phyloP scores from a whole-genome alignment of 2,329 filamentous ascomycete genomes.

The Trichoderma citrinoviride region DNA sequence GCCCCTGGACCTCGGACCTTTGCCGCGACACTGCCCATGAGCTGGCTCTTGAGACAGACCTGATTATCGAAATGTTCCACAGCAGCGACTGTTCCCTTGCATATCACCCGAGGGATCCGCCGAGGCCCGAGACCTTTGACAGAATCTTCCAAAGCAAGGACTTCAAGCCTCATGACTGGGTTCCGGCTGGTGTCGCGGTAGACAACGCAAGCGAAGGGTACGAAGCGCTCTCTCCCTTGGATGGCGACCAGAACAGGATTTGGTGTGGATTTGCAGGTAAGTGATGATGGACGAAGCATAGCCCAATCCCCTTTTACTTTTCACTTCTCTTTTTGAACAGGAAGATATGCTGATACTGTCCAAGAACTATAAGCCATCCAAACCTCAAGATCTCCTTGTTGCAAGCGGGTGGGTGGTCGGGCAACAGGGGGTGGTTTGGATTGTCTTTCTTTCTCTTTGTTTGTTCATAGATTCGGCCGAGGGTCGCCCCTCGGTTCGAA shows the following conservation, averaged over 20 bases:
- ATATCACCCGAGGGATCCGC: not conserved
- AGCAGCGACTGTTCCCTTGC: not conserved
- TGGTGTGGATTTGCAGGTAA: not conserved
- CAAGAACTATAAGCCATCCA: not conserved
- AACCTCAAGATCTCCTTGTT: not conserved
- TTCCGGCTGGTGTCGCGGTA: not conserved
- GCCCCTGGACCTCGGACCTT: not conserved
- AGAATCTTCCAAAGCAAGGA: not conserved
- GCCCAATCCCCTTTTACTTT: not conserved
- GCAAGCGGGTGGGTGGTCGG: not conserved
- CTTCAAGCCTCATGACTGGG: not conserved
- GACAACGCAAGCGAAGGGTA: not conserved
- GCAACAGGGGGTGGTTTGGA: not conserved
- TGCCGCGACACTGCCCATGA: not conserved
- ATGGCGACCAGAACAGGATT: not conserved
- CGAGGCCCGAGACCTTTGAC: not conserved
- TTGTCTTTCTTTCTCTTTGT: not conserved
- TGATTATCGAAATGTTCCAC: slow-evolving; percentile 8
- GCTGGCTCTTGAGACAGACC: not conserved
- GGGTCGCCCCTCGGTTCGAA: not conserved
- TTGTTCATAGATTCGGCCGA: not conserved
- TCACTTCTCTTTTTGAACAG: not conserved
- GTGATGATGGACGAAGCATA: not conserved
- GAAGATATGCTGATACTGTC: not conserved
- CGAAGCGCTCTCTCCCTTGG: not conserved